These are phyloP conservation scores for Rhizophagus prolifer DNA, from an alignment of 192 early-diverging fungal genomes.

Conservation along the genomic window DNA sequence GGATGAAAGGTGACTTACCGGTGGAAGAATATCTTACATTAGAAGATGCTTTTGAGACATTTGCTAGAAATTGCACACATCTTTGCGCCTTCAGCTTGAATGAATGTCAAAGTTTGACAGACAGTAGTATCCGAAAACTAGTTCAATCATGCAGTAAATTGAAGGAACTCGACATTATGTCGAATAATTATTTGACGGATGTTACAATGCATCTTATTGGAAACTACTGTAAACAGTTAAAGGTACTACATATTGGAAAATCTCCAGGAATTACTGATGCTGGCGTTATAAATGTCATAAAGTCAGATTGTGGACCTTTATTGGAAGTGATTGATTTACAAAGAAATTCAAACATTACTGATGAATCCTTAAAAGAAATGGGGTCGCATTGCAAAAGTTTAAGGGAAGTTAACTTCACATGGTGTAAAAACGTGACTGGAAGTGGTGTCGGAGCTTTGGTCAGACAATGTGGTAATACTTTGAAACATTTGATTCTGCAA, in stretches of 20 bases:
- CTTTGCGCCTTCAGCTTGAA: neutral
- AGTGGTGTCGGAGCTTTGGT: neutral
- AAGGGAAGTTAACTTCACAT: neutral
- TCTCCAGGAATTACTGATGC: neutral
- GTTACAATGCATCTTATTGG: neutral
- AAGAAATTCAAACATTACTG: slow-evolving; percentile 12
- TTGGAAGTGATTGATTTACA: slow-evolving; percentile 9
- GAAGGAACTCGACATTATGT: neutral
- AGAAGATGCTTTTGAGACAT: neutral
- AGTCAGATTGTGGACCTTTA: too few species aligned
- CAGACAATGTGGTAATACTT: neutral
- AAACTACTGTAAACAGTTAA: slow-evolving; percentile 1
- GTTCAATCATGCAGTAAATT: neutral
- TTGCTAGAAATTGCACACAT: neutral
- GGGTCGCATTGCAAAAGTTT: neutral
- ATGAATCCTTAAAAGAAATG: neutral
- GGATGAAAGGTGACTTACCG: neutral
- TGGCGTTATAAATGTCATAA: neutral
- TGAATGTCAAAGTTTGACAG: neutral
- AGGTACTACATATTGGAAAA: neutral
- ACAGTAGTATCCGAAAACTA: neutral
- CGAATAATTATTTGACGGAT: neutral
- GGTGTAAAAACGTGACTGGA: slow-evolving; percentile 7
- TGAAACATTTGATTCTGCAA: neutral
- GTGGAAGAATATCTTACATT: neutral